phyloP scores from a whole-genome alignment of 2,329 filamentous ascomycete genomes.

The Arthrinium phaeospermum region DNA sequence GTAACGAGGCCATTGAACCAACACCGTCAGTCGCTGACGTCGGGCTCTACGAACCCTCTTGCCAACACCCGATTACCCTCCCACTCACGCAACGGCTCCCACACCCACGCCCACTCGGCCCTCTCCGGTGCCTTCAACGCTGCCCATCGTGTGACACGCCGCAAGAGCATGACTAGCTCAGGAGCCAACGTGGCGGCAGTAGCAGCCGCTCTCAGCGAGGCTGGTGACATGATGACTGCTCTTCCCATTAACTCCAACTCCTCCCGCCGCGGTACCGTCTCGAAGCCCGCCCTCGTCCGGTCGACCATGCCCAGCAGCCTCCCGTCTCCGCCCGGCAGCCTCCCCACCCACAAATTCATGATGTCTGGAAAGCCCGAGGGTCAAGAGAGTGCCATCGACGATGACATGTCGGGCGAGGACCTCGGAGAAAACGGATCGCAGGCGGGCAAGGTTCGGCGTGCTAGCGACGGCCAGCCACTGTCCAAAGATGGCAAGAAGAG shows the following conservation, averaged over 20 bases:
- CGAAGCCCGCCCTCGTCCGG: conserved; percentile 61
- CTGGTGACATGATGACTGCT: conserved; percentile 60
- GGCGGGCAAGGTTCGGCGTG: conserved; percentile 61
- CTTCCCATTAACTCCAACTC: conserved; percentile 62
- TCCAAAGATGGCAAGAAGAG: conserved; percentile 81
- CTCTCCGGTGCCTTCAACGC: conserved; percentile 78
- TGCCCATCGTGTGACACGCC: conserved; percentile 84
- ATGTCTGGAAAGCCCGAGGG: conserved; percentile 54
- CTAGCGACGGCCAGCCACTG: conserved; percentile 87
- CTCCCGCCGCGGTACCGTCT: conserved; percentile 70
- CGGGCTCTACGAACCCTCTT: conserved; percentile 61
- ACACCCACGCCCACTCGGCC: conserved; percentile 84
- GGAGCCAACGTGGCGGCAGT: conserved; percentile 76
- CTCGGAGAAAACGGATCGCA: conserved; percentile 51
- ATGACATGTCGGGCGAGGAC: conserved; percentile 67
- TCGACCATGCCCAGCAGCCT: conserved; percentile 61
- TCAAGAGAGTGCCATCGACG: conserved; percentile 70
- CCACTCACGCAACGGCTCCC: conserved; percentile 75
- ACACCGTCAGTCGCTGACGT: conserved; percentile 64
- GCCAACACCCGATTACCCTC: conserved; percentile 62
- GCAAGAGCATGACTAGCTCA: conserved; percentile 89
- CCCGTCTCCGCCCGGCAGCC: conserved; percentile 70
- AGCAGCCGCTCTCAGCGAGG: conserved; percentile 73
- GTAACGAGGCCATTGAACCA: conserved; percentile 71
- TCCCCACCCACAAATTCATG: conserved; percentile 64